Conservation (phyloP, 1,284 basidiomycete genomes). For the Cutaneotrichosporon dermatis region DNA sequence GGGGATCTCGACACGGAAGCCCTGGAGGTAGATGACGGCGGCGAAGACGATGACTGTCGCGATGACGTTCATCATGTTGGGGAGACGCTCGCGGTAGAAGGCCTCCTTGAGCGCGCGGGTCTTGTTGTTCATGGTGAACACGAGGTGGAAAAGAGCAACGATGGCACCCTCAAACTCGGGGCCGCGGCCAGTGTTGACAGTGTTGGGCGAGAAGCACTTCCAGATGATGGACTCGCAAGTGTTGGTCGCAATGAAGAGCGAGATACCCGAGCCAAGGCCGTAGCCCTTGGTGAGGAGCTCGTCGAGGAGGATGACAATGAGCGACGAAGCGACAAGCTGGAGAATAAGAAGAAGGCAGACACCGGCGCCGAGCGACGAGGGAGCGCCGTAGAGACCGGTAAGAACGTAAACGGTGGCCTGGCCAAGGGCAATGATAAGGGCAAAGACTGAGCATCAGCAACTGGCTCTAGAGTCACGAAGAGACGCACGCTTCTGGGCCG, state of each 20-base stretch:
- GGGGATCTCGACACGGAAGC: conserved; percentile 97
- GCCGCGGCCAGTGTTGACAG: conserved; percentile 94
- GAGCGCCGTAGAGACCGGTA: conserved; percentile 93
- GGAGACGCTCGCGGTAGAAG: conserved; percentile 94
- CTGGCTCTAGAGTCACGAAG: too few species aligned
- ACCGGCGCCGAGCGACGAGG: conserved; percentile 88
- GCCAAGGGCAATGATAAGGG: conserved; percentile 91
- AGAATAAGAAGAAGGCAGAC: conserved; percentile 92
- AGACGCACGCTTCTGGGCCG: conserved; percentile 88
- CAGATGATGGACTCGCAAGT: conserved; percentile 99
- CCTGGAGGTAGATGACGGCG: conserved; percentile 95
- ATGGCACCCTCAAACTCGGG: conserved; percentile 98
- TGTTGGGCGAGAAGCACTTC: conserved; percentile 99
- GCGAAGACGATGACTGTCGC: conserved; percentile 89
- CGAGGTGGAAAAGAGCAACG: conserved; percentile 91
- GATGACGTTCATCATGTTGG: conserved; percentile 96
- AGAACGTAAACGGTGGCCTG: conserved; percentile 97
- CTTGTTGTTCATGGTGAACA: conserved; percentile 99
- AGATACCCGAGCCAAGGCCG: conserved; percentile 96
- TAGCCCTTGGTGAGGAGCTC: conserved; percentile 99
- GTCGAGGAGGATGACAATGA: conserved; percentile 97
- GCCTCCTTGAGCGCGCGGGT: conserved; percentile 94
- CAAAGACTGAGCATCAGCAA: conserved; percentile 65
- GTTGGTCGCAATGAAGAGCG: conserved; percentile 98
- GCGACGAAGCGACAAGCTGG: conserved; percentile 85